Evolutionary conservation across 1,284 basidiomycete species (phyloP), one percentile per base, ranked within the genome.

Genomic region (Ganoderma multipileum): DNA sequence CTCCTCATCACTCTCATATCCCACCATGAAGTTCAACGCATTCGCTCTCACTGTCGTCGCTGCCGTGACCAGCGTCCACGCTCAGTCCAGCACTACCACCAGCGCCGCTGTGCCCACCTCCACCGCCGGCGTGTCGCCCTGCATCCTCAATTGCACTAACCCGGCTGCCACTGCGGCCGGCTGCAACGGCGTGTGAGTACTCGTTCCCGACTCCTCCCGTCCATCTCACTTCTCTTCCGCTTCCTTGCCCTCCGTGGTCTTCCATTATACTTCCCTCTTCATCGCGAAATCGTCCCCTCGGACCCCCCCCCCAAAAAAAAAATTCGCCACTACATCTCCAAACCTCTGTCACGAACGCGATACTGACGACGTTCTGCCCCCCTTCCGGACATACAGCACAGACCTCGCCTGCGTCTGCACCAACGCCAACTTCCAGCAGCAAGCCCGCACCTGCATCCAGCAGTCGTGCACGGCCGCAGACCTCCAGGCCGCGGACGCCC

Each of bases 341-440:
- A 50, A 30, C 52, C 16, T 30, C 5, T 9, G 3, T 4, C 23
- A 16, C 4, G 57, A 42, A 26, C 58, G 20, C 38, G 3, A 23
- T 6, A 42, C 62, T 39, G 44, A 42, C 50, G n/a, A 50, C 50
- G 23, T 23, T 23, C 23, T 50, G 11, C 38, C 6, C n/a, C 0
- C n/a, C n/a, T 14, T n/a, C 20, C 33, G 33, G 26, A 6, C 18
- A 36, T 23, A 12, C 59, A 79, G 78, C 65, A 69, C 75, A 59
- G 74, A 79, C 70, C 0, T 76, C 11, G 26, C 50, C 28, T 79
- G 79, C 71, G 36, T 80, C 44, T 80, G 79, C 75, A 68, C 68
- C 26, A 76, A 68, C 69, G 26, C 57, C 14, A 52, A 59, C 6
- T 79, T 77, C 78, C 74, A 79, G 69, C 7, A n/a, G 11, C 58